Evolutionary conservation across 805 yeast species (phyloP).

Genomic region (Ogataea corticis): DNA sequence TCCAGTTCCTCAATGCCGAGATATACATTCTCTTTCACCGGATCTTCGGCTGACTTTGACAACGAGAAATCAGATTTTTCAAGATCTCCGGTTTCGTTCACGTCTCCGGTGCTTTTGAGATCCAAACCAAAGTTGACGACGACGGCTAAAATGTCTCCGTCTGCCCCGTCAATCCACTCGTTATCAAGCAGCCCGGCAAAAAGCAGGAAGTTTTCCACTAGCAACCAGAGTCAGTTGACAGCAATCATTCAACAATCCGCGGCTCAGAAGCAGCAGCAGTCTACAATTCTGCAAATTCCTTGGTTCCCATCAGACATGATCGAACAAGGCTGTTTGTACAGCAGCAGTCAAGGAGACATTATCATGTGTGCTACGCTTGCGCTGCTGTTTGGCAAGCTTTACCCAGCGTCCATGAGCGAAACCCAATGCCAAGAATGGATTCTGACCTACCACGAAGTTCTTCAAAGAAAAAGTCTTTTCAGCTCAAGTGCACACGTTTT

Average conservation of each 20-base stretch:
- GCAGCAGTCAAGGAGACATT: constrained; percentile 63
- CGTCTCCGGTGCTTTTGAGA: constrained; percentile 15
- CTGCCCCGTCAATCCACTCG: constrained; percentile 8
- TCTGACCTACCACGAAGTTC: constrained; percentile 51
- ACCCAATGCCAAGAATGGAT: constrained; percentile 55
- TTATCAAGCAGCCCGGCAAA: constrained; percentile 16
- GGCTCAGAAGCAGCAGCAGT: neutral
- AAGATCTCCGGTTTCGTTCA: constrained; percentile 23
- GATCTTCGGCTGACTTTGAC: constrained; percentile 36
- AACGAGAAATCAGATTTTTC: constrained; percentile 32
- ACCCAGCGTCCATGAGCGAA: constrained; percentile 32
- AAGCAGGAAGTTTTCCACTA: constrained; percentile 24
- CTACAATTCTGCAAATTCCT: constrained; percentile 37
- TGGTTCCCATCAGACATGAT: constrained; percentile 59
- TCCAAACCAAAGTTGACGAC: constrained; percentile 12
- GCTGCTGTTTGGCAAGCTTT: constrained; percentile 48
- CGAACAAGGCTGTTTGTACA: constrained; percentile 51
- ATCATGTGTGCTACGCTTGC: constrained; percentile 59
- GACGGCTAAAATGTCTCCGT: constrained; percentile 12
- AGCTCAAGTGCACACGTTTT: constrained; percentile 58
- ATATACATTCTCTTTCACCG: constrained; percentile 34
- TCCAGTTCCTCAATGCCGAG: constrained; percentile 17
- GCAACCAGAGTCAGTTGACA: constrained; percentile 32
- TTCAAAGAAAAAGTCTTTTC: constrained; percentile 52
- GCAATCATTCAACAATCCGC: constrained; percentile 24